Evolutionary conservation across 768 basidiomycete genomes (phyloP).

Genomic region (Pleurotus djamor): DNA sequence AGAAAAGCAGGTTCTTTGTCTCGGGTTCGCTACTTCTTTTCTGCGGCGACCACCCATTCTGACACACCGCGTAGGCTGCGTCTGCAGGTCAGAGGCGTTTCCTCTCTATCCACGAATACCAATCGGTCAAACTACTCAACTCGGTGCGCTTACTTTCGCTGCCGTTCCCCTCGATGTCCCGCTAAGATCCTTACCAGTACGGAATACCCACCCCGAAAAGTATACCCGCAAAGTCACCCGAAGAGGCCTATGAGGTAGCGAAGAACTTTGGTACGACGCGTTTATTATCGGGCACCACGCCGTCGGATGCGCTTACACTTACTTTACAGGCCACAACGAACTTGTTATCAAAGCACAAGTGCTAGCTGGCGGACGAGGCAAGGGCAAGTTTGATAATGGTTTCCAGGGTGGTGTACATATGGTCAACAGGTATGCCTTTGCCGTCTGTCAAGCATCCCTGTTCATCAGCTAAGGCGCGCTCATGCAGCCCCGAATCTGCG

Average conservation of each 20-base stretch:
- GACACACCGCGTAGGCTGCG: conserved; percentile 41
- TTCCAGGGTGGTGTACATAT: conserved; percentile 97
- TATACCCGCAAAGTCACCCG: conserved; percentile 79
- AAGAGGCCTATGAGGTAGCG: conserved; percentile 89
- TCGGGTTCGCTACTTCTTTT: conserved; percentile 46
- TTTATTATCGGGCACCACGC: conserved; percentile 6
- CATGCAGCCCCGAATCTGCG: conserved; percentile 77
- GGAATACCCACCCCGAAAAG: conserved; percentile 95
- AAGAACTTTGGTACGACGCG: conserved; percentile 73
- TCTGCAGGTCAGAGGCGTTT: conserved; percentile 86
- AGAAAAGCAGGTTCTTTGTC: conserved; percentile 64
- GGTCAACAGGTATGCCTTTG: conserved; percentile 66
- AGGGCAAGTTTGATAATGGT: conserved; percentile 95
- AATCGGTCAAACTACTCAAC: conserved; percentile 93
- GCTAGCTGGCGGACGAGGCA: conserved; percentile 96
- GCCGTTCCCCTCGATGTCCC: conserved; percentile 3
- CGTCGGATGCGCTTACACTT: conserved; percentile 8
- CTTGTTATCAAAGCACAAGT: conserved; percentile 99
- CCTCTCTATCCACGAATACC: conserved; percentile 98
- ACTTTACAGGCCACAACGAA: conserved; percentile 56
- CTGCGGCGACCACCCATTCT: background rate
- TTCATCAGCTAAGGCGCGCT: background rate
- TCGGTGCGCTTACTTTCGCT: conserved; percentile 50
- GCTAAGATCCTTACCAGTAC: conserved; percentile 53
- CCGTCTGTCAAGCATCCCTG: conserved; percentile 2